Base-by-base conservation (phyloP, 1,284 basidiomycete species). In the Tilletia indica region DNA sequence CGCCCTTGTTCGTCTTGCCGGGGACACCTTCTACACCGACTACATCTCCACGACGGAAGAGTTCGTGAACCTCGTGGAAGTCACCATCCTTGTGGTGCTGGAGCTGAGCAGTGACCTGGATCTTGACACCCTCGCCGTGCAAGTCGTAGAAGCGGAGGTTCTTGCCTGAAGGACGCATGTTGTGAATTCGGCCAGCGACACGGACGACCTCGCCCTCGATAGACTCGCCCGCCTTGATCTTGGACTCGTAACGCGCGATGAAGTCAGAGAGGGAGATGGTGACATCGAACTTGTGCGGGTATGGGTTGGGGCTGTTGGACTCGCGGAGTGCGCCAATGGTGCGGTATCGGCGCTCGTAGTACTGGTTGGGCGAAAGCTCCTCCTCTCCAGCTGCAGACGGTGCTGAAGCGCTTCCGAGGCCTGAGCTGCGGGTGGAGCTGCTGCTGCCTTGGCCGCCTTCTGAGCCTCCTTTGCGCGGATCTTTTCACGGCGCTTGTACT, bases 201-300 rank as follows among this genome's bases (percentile, higher is more conserved):
- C 88, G 88, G 80, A 88, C 86, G 21, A 72, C 72, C 58, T 84
- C 80, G 34, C 68, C 68, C n/a, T 83, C 78, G 66, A 83, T 74
- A 58, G 79, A 77, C 68, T 77, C 75, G 34, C 82, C 82, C 3
- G 78, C 75, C 76, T 82, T 76, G 58, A 80, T 64, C 70, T 76
- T 90, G 38, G 82, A 72, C 58, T 92, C 92, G 83, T 93, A 99
- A 73, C 89, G 87, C 16, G 88, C 85, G 83, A 98, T 90, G 86
- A 91, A 99, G 14, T 87, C 84, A 19, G 89, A 87, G 81, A 99
- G 87, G n/a, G 92, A 93, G 76, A 87, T 87, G 67, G 91, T 88
- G 58, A 97, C 94, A 81, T 97, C 86, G 87, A 99, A 99, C 89
- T 99, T 99, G 90, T 99, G 97, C 25, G 97, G 96, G 87, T 99